Conservation (phyloP, 176 grass and related monocot genomes). For the Aegilops longissima region DNA sequence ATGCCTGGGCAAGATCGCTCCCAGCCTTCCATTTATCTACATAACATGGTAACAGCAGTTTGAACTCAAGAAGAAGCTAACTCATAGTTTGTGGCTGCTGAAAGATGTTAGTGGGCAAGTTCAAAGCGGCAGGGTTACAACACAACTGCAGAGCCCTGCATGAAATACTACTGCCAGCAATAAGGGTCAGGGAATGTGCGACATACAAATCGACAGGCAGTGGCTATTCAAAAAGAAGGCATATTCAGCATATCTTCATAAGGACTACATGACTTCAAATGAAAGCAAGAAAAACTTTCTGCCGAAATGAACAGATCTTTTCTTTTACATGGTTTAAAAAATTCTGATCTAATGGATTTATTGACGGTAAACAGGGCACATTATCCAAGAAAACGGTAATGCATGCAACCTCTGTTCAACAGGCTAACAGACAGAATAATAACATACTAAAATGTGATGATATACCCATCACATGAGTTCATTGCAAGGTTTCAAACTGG, state of each 20-base stretch:
- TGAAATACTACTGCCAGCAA: neutral
- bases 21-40: too few species aligned
- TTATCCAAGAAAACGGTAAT: neutral
- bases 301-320: neutral
- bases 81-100: too few species aligned
- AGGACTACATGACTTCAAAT: slow-evolving; percentile 1
- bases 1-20: too few species aligned
- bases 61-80: too few species aligned
- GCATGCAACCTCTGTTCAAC: neutral
- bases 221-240: too few species aligned
- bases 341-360: neutral
- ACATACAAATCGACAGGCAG: neutral
- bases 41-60: too few species aligned
- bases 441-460: neutral
- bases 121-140: neutral
- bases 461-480: neutral
- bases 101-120: neutral
- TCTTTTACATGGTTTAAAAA: too few species aligned
- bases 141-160: neutral
- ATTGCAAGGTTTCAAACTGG: neutral
- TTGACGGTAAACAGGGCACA: neutral
- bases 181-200: neutral
- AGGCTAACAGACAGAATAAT: neutral
- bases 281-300: neutral
- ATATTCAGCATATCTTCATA: neutral